Evolutionary conservation across 345 rosid genomes (phyloP), one percentile per base, ranked within the genome.

Genomic region (Moricandia moricandioides): DNA sequence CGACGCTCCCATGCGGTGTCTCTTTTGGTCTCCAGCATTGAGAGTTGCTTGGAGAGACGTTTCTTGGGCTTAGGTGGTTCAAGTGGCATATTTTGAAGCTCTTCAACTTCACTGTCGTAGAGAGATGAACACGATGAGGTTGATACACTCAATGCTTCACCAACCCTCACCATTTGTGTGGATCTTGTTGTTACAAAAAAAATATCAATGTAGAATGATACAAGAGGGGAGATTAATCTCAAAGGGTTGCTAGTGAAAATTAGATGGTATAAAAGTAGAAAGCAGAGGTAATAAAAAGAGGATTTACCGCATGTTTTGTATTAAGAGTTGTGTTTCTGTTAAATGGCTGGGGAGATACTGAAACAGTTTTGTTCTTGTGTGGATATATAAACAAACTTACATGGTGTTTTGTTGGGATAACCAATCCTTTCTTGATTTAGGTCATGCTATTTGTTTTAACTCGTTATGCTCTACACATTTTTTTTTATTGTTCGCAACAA

Each of bases 1-100:
- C 96, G 82, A 83, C 80, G 90, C 84, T 95, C 97, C 99, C 99
- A 95, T 1, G 92, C 90, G 0, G 77, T 70, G 62, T 95, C 97
- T 6, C 92, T 83, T 0, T 79, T 76, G 0, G 88, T 90, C 86
- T 91, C 96, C 29, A 89, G 70, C 96, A 92, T 84, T 0, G 98
- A 95, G 52, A 92, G 83, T 79, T 95, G 99, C 82, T 88, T 92
- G 4, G 87, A 86, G 74, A 95, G 65, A 17, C 78, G 70, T 68
- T 79, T 89, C 72, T 74, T 79, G 7, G 54, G 7, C 56, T 79
- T 65, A 0, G 83, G 83, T 5, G 89, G 92, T 26, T 79, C 82
- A 81, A 85, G 33, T 6, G 87, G 79, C 88, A 86, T 86, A 10
- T 65, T 80, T 52, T 74, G 74, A 75, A 86, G 65, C 65, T 86